A percentile compares a stretch with the other conserved stretches of the same genome.
These are phyloP conservation scores for Nissolia schottii DNA, from an alignment of 306 rosid genomes.

Conservation along the genomic window DNA sequence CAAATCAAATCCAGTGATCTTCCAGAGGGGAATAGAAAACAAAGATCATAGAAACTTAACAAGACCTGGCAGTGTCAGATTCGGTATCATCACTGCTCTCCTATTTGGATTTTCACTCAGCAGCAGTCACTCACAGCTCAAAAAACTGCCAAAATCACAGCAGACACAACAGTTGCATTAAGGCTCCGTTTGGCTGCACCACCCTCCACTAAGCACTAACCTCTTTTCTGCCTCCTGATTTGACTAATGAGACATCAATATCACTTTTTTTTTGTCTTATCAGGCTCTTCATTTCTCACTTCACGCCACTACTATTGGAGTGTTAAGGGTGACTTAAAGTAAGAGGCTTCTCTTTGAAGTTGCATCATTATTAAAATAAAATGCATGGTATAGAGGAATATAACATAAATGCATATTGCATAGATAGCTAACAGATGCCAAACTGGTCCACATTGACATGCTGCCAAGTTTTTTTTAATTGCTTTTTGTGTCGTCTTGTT, in stretches of 20 bases:
- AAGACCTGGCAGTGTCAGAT: conserved; percentile 2
- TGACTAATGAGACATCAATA: conserved; percentile 2
- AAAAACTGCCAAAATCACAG: conserved; percentile 14
- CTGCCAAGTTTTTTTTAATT: neutral
- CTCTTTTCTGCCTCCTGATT: conserved; percentile 1
- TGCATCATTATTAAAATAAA: conserved; percentile 26
- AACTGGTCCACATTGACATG: conserved; percentile 26
- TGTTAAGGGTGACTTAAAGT: neutral
- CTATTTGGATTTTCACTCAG: conserved; percentile 4
- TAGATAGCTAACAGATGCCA: conserved; percentile 23
- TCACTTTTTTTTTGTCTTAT: conserved; percentile 3
- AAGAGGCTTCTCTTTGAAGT: conserved; percentile 17
- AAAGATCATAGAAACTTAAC: neutral
- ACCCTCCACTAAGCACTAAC: neutral
- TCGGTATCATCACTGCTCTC: neutral
- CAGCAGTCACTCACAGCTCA: neutral
- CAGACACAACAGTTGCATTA: neutral
- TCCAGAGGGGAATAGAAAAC: neutral
- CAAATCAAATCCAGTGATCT: neutral
- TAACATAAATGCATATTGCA: conserved; percentile 30
- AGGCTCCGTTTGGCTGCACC: conserved; percentile 12
- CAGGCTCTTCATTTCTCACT: neutral
- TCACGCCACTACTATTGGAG: neutral
- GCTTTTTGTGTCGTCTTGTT: conserved; percentile 26
- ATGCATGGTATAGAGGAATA: neutral